Percentiles rank a stretch among this genome's conserved stretches.
Conservation (phyloP, 2,329 filamentous ascomycete genomes). For the Xylaria sp. region DNA sequence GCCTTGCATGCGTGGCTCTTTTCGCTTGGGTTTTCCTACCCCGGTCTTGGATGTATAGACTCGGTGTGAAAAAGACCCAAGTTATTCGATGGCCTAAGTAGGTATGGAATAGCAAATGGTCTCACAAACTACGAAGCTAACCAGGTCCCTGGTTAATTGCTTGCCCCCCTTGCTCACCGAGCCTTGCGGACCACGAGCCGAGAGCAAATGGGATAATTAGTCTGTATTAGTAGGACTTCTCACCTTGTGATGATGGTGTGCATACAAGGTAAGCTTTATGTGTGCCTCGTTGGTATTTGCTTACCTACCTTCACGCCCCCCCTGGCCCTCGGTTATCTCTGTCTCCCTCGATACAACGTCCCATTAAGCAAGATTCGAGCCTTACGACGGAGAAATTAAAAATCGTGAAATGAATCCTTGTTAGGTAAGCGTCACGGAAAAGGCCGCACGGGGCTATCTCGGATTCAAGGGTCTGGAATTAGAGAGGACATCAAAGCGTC, state of each 20-base stretch:
- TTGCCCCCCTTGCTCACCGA: conserved; percentile 12
- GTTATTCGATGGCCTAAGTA: not conserved
- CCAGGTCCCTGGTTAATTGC: conserved; percentile 15
- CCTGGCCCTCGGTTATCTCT: conserved; percentile 31
- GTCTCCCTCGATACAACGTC: conserved; percentile 14
- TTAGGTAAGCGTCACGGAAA: conserved; percentile 1
- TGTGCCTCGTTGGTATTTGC: not conserved
- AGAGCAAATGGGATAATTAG: conserved; percentile 24
- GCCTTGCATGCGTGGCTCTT: not conserved
- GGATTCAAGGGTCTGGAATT: conserved; percentile 10
- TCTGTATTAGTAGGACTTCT: not conserved
- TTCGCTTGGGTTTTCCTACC: not conserved
- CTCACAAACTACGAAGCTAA: not conserved
- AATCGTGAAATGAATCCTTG: conserved; percentile 11
- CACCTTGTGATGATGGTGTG: conserved; percentile 1
- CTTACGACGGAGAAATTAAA: conserved; percentile 16
- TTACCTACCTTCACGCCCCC: not conserved
- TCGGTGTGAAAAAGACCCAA: not conserved
- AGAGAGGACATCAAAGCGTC: not conserved
- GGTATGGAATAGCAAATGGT: not conserved
- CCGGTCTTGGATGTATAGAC: not conserved
- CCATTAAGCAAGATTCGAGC: conserved; percentile 17
- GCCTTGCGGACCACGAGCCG: not conserved
- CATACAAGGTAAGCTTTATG: conserved; percentile 8
- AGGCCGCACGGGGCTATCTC: conserved; percentile 1